phyloP scores from a whole-genome alignment of 441 rosid genomes.

The Dalechampia spathulata region DNA sequence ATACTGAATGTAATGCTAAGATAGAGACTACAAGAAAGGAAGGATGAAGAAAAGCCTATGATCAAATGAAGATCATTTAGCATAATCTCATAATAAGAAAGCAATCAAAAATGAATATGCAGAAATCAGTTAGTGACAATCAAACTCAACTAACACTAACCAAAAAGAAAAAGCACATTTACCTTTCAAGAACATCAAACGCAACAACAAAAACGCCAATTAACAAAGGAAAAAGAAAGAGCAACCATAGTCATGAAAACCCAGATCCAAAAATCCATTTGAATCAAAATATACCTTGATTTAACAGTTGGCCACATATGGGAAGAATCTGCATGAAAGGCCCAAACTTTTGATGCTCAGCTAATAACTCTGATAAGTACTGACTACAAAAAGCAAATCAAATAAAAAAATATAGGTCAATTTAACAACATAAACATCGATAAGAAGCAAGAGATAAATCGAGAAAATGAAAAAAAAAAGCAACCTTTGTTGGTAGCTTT shows the following conservation, averaged over 20 bases:
- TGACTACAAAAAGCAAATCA: constrained; percentile 35
- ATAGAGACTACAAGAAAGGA: not conserved
- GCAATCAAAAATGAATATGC: not conserved
- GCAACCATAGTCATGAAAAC: constrained; percentile 20
- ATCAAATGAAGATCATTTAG: not conserved
- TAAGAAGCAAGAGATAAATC: not conserved
- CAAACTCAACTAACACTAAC: not conserved
- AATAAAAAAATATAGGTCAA: not conserved
- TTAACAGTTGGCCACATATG: constrained; percentile 70
- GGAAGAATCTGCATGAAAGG: constrained; percentile 89
- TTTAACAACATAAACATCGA: constrained; percentile 12
- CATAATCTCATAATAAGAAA: not conserved
- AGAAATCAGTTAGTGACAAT: not conserved
- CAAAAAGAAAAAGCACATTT: not conserved
- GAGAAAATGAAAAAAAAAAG: not conserved
- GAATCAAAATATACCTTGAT: constrained; percentile 53
- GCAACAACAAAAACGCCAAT: not conserved
- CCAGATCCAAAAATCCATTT: constrained; percentile 50
- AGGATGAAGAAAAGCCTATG: not conserved
- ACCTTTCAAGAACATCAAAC: not conserved
- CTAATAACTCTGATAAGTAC: constrained; percentile 69
- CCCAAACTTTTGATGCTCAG: constrained; percentile 85
- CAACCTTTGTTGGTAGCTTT: not conserved
- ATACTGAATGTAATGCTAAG: constrained; percentile 1
- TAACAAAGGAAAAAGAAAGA: not conserved